Base-by-base conservation (phyloP, 2,329 filamentous ascomycete genomes). In the Xylariaceae sp. region DNA sequence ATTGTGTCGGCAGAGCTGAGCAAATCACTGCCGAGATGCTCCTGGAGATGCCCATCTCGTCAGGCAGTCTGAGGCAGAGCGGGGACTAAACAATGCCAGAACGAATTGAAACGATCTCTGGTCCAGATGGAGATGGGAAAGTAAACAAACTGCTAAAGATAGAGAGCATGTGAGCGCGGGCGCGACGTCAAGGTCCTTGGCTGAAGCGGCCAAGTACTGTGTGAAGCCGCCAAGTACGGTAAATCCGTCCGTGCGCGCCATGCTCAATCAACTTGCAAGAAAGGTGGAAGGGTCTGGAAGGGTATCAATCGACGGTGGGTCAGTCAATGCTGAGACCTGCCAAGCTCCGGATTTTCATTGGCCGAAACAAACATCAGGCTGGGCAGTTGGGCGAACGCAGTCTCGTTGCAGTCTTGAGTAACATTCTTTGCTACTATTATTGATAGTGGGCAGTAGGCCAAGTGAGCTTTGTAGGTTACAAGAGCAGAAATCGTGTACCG, bases 301-400 rank as follows among this genome's bases (percentile, higher is more conserved):
- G 11, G 27, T 12, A 40, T 45, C 31, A 39, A 23, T 22, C 15
- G 3, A 22, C 29, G 30, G 48, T 45, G 51, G 51, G 48, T 55
- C 50, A 52, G 43, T 51, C 51, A 52, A 31, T 51, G 46, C 52
- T 58, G 56, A 58, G 51, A 59, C 57, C 43, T 49, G 57, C 56
- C 56, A 59, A 59, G 57, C 37, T 34, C 19, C n/a, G n/a, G n/a
- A n/a, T n/a, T n/a, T n/a, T n/a, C n/a, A n/a, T n/a, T n/a, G n/a
- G n/a, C n/a, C n/a, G n/a, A n/a, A n/a, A n/a, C n/a, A n/a, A n/a
- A n/a, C n/a, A n/a, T n/a, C n/a, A n/a, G n/a, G n/a, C n/a, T n/a
- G n/a, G n/a, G n/a, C n/a, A n/a, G n/a, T n/a, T n/a, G n/a, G n/a
- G n/a, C n/a, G n/a, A n/a, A n/a, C n/a, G n/a, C n/a, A n/a, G n/a